phyloP scores from a whole-genome alignment of 441 rosid species.

The Pelargonium australe region DNA sequence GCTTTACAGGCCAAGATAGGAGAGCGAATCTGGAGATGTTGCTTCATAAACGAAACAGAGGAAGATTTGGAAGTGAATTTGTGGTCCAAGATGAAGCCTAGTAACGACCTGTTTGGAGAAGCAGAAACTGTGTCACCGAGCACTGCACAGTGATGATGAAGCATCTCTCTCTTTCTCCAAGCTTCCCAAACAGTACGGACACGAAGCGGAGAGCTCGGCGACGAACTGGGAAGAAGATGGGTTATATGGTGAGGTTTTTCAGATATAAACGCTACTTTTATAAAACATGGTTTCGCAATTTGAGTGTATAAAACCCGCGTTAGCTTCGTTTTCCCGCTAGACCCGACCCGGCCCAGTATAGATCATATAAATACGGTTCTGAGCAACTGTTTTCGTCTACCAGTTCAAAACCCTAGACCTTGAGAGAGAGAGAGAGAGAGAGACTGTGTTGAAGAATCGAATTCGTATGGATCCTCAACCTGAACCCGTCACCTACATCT shows the following conservation, averaged over 20 bases:
- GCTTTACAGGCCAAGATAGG: neutral
- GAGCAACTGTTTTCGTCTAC: too few species aligned
- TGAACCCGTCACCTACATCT: conserved; percentile 73
- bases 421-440: neutral
- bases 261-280: too few species aligned
- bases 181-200: too few species aligned
- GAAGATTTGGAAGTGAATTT: neutral
- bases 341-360: too few species aligned
- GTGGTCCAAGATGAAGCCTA: neutral
- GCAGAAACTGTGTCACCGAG: neutral
- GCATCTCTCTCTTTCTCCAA: neutral
- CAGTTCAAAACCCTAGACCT: neutral
- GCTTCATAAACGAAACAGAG: neutral
- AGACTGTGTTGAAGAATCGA: neutral
- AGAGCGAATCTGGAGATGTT: neutral
- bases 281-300: too few species aligned
- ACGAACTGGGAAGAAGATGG: too few species aligned
- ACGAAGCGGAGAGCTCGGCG: too few species aligned
- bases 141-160: conserved; percentile 4
- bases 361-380: too few species aligned
- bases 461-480: conserved; percentile 54
- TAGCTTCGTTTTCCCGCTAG: too few species aligned
- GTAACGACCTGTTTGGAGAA: neutral
- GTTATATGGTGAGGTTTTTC: too few species aligned
- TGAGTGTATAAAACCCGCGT: too few species aligned